Evolutionary conservation across 306 rosid species (phyloP).

Genomic region (Pyrus pyrifolia): DNA sequence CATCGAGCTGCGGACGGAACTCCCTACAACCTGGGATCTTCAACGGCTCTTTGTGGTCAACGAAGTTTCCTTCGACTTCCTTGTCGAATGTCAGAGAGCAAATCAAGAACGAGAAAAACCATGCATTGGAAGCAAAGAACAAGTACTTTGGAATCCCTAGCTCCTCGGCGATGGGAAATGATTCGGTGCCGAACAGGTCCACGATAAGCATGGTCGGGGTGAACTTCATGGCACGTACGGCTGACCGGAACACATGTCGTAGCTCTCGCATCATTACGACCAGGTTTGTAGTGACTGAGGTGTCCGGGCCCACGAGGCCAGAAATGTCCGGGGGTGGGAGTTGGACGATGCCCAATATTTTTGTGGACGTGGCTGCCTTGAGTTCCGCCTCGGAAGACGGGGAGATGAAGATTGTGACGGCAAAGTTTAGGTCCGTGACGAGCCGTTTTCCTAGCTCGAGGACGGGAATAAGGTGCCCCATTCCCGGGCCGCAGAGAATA

Average conservation of each 20-base stretch:
- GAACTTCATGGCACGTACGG: neutral
- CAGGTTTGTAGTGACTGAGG: neutral
- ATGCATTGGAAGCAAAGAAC: slow-evolving; percentile 29
- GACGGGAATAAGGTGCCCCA: slow-evolving; percentile 45
- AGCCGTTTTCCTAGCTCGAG: slow-evolving; percentile 41
- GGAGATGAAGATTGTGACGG: slow-evolving; percentile 33
- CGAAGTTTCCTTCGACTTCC: slow-evolving; percentile 22
- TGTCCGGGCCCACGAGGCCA: slow-evolving; percentile 1
- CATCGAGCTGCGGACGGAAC: slow-evolving; percentile 27
- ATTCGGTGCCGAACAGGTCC: slow-evolving; percentile 38
- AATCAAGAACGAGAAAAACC: slow-evolving; percentile 30
- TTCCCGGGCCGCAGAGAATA: slow-evolving; percentile 41
- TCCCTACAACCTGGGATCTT: slow-evolving; percentile 31
- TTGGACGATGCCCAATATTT: slow-evolving; percentile 20
- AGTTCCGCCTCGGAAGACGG: slow-evolving; percentile 27
- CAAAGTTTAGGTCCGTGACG: slow-evolving; percentile 19
- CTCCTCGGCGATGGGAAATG: slow-evolving; percentile 43
- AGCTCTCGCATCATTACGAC: slow-evolving; percentile 23
- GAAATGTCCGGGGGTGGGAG: slow-evolving; percentile 24
- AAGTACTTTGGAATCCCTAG: slow-evolving; percentile 30
- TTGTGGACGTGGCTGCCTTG: slow-evolving; percentile 4
- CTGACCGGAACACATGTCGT: neutral
- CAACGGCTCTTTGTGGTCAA: slow-evolving; percentile 21
- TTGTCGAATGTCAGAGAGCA: slow-evolving; percentile 23
- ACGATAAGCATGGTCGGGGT: slow-evolving; percentile 36